Percentiles rank a stretch among this genome's conserved stretches.
Conservation (phyloP, 2,329 filamentous ascomycete genomes). For the Fusarium temperatum region DNA sequence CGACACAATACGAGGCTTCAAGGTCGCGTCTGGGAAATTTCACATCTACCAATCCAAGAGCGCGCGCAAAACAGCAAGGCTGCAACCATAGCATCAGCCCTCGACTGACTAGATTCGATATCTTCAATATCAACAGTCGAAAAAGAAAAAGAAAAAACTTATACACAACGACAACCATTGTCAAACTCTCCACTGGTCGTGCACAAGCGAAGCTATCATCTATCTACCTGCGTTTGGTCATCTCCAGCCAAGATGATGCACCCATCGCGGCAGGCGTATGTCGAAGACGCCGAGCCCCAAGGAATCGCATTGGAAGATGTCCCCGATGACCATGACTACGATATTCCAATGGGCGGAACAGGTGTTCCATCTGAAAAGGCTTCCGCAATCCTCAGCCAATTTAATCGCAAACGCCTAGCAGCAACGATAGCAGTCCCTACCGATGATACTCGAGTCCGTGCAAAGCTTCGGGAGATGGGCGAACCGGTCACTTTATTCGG, state of each 20-base stretch:
- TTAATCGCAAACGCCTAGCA: slow-evolving; percentile 89
- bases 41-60: slow-evolving; percentile 30
- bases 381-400: slow-evolving; percentile 85
- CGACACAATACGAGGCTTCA: slow-evolving; percentile 17
- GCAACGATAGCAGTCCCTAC: slow-evolving; percentile 92
- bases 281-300: slow-evolving; percentile 79
- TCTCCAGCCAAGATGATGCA: slow-evolving; percentile 69
- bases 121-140: not conserved
- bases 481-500: slow-evolving; percentile 95
- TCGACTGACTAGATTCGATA: not conserved
- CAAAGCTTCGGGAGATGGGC: slow-evolving; percentile 83
- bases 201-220: not conserved
- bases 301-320: slow-evolving; percentile 61
- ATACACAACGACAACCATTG: not conserved
- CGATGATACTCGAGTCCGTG: slow-evolving; percentile 86
- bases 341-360: slow-evolving; percentile 70
- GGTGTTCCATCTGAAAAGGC: slow-evolving; percentile 83
- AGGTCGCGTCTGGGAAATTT: slow-evolving; percentile 38
- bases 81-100: slow-evolving; percentile 6
- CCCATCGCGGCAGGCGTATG: slow-evolving; percentile 90
- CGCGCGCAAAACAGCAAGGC: slow-evolving; percentile 21
- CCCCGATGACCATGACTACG: slow-evolving; percentile 82
- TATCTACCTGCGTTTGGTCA: not conserved
- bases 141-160: not conserved
- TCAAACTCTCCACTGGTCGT: not conserved